Percentiles rank a stretch among this genome's conserved stretches.
Evolutionary conservation across 768 basidiomycete genomes (phyloP).

Genomic region (Aureoboletus auriporus): DNA sequence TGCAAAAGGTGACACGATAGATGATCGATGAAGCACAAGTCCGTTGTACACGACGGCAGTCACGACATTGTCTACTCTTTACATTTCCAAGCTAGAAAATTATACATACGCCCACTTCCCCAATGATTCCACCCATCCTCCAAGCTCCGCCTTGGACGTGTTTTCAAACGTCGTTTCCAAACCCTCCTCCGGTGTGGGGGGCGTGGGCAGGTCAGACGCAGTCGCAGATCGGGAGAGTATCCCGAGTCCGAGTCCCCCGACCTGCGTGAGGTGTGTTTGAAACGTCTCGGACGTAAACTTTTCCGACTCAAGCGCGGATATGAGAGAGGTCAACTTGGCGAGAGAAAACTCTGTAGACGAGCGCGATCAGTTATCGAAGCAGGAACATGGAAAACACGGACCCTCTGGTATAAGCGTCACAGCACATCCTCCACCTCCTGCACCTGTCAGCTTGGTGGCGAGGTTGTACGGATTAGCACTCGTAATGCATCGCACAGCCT

Average conservation of each 20-base stretch:
- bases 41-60: too few relatives aligned
- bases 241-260: slow-evolving; percentile 92
- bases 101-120: slow-evolving; percentile 41
- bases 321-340: slow-evolving; percentile 52
- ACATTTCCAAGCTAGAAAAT: not conserved
- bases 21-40: too few relatives aligned
- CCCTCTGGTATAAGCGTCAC: slow-evolving; percentile 94
- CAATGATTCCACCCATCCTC: slow-evolving; percentile 32
- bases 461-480: slow-evolving; percentile 59
- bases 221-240: slow-evolving; percentile 58
- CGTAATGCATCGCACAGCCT: slow-evolving; percentile 74
- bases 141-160: slow-evolving; percentile 26
- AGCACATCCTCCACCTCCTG: slow-evolving; percentile 97
- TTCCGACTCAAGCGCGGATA: slow-evolving; percentile 43
- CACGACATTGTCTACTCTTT: too few relatives aligned
- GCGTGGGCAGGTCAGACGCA: slow-evolving; percentile 21
- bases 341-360: slow-evolving; percentile 61
- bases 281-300: slow-evolving; percentile 31
- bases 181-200: slow-evolving; percentile 12
- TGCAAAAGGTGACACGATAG: too few relatives aligned
- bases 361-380: not conserved
- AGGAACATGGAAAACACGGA: slow-evolving; percentile 33
- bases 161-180: slow-evolving; percentile 22
- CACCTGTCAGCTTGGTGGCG: slow-evolving; percentile 94
- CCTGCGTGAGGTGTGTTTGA: slow-evolving; percentile 75